Percentiles rank a stretch among this genome's conserved stretches.
phyloP scores from a whole-genome alignment of 257 asterid species.

The Solanum neorickii region DNA sequence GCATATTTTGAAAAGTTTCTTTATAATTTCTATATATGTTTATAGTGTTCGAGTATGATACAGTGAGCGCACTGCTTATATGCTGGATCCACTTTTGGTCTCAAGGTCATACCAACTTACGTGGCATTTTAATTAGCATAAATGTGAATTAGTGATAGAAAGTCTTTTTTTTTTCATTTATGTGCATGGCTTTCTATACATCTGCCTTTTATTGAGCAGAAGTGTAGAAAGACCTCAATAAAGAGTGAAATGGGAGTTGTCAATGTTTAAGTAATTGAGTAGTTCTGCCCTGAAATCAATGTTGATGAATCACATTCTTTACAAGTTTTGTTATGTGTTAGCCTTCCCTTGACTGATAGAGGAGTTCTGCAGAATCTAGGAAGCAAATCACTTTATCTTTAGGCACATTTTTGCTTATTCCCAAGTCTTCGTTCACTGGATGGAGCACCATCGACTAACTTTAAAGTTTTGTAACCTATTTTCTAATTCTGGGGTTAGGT shows the following conservation, averaged over 20 bases:
- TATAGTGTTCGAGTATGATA: neutral
- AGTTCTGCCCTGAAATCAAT: neutral
- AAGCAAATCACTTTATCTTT: neutral
- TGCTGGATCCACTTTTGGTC: neutral
- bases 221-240: neutral
- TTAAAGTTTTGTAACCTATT: neutral
- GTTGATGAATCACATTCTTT: neutral
- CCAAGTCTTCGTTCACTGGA: neutral
- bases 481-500: slow-evolving; percentile 22
- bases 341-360: neutral
- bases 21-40: neutral
- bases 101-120: neutral
- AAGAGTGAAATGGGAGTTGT: neutral
- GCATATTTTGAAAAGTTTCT: neutral
- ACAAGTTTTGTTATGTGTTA: neutral
- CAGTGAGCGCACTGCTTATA: neutral
- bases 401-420: neutral
- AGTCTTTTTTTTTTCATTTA: neutral
- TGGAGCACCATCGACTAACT: neutral
- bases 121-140: neutral
- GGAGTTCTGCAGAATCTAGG: neutral
- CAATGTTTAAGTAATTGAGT: neutral
- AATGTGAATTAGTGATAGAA: neutral
- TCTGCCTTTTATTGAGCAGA: neutral
- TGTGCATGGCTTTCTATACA: neutral